phyloP scores from a whole-genome alignment of 1,284 basidiomycete genomes.

The Rhodotorula glutinis region DNA sequence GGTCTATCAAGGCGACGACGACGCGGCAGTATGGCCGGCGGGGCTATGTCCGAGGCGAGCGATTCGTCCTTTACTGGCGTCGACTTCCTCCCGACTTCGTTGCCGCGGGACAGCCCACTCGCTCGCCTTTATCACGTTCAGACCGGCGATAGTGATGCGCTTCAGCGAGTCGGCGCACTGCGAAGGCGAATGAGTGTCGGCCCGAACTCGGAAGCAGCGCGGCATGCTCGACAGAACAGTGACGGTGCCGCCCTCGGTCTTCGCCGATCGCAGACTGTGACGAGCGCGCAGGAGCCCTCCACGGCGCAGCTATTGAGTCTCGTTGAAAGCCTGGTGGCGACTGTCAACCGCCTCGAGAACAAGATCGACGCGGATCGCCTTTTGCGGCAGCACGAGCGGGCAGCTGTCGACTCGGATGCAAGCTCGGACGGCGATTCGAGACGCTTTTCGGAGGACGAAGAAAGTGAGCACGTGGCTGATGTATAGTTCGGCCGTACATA shows the following conservation, averaged over 20 bases:
- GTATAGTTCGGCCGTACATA: background rate
- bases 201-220: background rate
- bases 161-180: background rate
- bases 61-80: background rate
- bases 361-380: constrained; percentile 15
- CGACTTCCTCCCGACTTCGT: constrained; percentile 21
- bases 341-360: constrained; percentile 27
- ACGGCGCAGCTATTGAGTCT: constrained; percentile 12
- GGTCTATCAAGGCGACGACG: background rate
- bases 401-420: background rate
- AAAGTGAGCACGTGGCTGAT: no score
- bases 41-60: background rate
- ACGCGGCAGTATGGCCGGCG: background rate
- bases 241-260: constrained; percentile 1
- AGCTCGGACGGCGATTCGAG: no score
- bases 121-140: constrained; percentile 23
- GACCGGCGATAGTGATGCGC: background rate
- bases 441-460: no score
- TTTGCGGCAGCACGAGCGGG: background rate
- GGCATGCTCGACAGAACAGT: constrained; percentile 3
- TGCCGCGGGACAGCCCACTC: constrained; percentile 33
- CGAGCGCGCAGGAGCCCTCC: background rate
- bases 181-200: constrained; percentile 26
- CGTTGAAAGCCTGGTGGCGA: constrained; percentile 23
- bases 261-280: background rate